Evolutionary conservation across 371 early-diverging fungal genomes (phyloP).

Genomic region (Coemansia sp.): DNA sequence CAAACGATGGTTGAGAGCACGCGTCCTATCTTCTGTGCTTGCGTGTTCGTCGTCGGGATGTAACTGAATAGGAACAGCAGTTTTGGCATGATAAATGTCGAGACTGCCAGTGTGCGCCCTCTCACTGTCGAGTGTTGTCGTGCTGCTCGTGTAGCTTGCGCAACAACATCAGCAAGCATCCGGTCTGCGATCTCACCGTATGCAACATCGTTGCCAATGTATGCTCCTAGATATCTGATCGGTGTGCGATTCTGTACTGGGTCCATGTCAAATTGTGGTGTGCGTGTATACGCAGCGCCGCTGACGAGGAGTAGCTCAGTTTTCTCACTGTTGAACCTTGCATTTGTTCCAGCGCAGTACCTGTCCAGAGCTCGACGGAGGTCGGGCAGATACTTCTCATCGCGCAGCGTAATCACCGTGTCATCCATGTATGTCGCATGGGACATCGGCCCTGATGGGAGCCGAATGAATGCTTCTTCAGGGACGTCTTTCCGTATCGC

Average conservation of each 20-base stretch:
- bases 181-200: not conserved
- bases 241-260: not conserved
- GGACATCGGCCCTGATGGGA: not conserved
- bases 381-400: not conserved
- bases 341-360: not conserved
- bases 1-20: no score
- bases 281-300: not conserved
- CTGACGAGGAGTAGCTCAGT: not conserved
- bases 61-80: not conserved
- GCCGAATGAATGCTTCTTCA: not conserved
- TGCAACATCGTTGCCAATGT: not conserved
- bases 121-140: not conserved
- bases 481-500: not conserved
- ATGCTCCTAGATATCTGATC: not conserved
- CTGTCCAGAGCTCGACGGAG: not conserved
- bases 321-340: not conserved
- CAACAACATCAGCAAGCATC: not conserved
- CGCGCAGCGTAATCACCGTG: not conserved
- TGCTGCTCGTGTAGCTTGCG: no score
- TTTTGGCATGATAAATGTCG: not conserved
- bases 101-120: not conserved
- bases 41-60: no score
- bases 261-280: no score
- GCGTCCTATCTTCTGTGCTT: no score
- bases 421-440: not conserved